phyloP scores from a whole-genome alignment of 495 filamentous ascomycete genomes.

The Stereocaulon alpinum region DNA sequence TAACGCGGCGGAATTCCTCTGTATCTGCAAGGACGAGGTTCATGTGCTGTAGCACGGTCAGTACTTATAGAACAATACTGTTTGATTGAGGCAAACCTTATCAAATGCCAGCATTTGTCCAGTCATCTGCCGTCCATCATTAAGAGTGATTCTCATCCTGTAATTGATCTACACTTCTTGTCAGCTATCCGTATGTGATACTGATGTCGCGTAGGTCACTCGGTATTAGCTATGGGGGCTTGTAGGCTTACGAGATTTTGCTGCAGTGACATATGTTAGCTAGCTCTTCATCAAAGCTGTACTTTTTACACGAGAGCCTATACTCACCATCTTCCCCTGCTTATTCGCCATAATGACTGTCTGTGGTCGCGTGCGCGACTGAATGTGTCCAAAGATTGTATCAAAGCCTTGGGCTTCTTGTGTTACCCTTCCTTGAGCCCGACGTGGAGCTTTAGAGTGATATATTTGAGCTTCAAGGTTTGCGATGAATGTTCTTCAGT shows the following conservation, averaged over 20 bases:
- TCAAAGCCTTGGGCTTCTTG: slow-evolving; percentile 21
- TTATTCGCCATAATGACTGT: slow-evolving; percentile 76
- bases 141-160: slow-evolving; percentile 93
- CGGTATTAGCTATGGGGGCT: background rate
- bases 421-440: background rate
- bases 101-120: slow-evolving; percentile 97
- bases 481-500: background rate
- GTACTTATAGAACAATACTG: background rate
- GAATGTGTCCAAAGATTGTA: slow-evolving; percentile 46
- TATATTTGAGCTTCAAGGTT: background rate
- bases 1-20: slow-evolving; percentile 94
- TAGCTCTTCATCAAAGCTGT: slow-evolving; percentile 22
- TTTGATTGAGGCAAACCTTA: slow-evolving; percentile 49
- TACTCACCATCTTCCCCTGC: slow-evolving; percentile 96
- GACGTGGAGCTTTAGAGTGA: background rate
- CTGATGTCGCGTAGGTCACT: background rate
- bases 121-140: slow-evolving; percentile 91
- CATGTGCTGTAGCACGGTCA: slow-evolving; percentile 62
- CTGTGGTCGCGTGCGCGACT: slow-evolving; percentile 61
- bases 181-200: slow-evolving; percentile 22
- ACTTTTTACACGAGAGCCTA: slow-evolving; percentile 9
- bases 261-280: slow-evolving; percentile 62
- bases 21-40: slow-evolving; percentile 98
- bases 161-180: slow-evolving; percentile 74
- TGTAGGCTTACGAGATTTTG: slow-evolving; percentile 79